These are phyloP conservation scores for Bonia amplexicaulis DNA, from an alignment of 176 grass and related monocot species.

Conservation along the genomic window DNA sequence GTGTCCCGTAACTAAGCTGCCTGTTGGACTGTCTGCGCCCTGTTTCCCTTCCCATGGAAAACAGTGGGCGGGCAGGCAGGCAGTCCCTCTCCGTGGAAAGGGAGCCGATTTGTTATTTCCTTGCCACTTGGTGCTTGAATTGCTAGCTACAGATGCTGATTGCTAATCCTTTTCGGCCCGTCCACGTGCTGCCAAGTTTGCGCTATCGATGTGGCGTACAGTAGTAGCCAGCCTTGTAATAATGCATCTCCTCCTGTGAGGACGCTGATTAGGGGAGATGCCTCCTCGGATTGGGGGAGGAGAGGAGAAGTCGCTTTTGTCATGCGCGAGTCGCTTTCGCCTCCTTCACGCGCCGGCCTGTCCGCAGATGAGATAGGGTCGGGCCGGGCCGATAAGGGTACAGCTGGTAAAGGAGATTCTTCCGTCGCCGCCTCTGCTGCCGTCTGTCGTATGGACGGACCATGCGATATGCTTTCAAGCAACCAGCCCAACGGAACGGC, in stretches of 20 bases:
- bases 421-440: background rate
- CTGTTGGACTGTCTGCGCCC: background rate
- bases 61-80: background rate
- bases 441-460: background rate
- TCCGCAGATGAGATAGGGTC: background rate
- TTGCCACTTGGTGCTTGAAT: background rate
- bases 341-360: background rate
- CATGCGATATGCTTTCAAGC: background rate
- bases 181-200: no score
- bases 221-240: background rate
- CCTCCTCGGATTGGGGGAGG: background rate
- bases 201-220: no score
- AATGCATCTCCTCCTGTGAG: background rate
- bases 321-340: constrained; percentile 1
- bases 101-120: no score
- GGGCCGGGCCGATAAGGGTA: no score
- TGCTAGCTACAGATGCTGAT: background rate
- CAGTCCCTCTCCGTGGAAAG: background rate
- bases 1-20: background rate
- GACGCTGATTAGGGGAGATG: no score
- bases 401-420: no score
- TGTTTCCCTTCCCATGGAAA: constrained; percentile 13
- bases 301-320: background rate
- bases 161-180: background rate
- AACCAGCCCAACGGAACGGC: no score